A percentile compares a stretch with the other conserved stretches of the same genome.
These are phyloP conservation scores for Phaeomoniella chlamydospora DNA, from an alignment of 2,329 filamentous ascomycete genomes.

Conservation along the genomic window DNA sequence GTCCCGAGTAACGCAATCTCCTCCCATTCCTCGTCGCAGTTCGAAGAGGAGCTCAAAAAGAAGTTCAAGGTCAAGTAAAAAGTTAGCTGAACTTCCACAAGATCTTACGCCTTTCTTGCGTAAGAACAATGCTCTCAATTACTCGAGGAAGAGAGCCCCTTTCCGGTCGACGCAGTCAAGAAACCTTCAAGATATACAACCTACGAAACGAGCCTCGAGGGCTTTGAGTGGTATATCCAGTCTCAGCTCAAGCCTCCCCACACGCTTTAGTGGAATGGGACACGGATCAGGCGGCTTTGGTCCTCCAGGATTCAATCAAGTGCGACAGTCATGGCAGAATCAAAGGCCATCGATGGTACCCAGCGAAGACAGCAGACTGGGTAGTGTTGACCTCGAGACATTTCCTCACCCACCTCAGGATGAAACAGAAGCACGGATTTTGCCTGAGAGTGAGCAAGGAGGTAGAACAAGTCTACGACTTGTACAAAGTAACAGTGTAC, in stretches of 20 bases:
- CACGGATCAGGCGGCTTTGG: constrained; percentile 24
- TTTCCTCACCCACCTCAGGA: constrained; percentile 7
- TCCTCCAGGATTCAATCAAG: constrained; percentile 18
- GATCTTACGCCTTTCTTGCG: neutral
- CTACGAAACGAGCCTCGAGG: constrained; percentile 19
- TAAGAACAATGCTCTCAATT: constrained; percentile 13
- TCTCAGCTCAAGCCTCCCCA: constrained; percentile 20
- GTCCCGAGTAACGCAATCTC: neutral
- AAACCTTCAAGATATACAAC: constrained; percentile 17
- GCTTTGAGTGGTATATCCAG: constrained; percentile 23
- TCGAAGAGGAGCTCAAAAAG: neutral
- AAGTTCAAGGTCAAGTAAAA: neutral
- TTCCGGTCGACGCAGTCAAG: constrained; percentile 19
- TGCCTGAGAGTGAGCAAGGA: neutral
- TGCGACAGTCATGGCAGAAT: constrained; percentile 23
- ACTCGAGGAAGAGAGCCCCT: constrained; percentile 18
- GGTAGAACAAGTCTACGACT: constrained; percentile 1
- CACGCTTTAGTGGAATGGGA: constrained; percentile 24
- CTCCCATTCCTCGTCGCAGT: neutral
- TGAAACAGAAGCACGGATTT: constrained; percentile 1
- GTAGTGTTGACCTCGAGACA: constrained; percentile 17
- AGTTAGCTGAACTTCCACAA: neutral
- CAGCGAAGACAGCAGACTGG: constrained; percentile 19
- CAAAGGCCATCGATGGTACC: constrained; percentile 16
- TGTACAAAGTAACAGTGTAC: constrained; percentile 1